A percentile compares a stretch with the other conserved stretches of the same genome.
Conservation (phyloP, 441 rosid species). For the Rhodomyrtus psidioides region DNA sequence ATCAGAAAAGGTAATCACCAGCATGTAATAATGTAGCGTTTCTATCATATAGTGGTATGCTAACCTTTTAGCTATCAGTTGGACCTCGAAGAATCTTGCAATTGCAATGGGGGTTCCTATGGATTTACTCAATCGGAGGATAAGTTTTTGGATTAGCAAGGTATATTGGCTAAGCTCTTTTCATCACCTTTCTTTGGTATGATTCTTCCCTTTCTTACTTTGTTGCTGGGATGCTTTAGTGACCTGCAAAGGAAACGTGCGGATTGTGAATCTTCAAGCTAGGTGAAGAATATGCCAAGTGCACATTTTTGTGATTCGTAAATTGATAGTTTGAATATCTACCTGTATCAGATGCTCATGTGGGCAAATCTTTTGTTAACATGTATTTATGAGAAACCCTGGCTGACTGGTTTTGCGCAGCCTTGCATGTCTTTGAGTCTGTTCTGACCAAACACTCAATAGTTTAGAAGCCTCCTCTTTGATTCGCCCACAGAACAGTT, state of each 20-base stretch:
- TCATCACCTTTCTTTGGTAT: neutral
- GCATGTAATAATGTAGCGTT: neutral
- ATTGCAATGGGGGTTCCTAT: slow-evolving; percentile 59
- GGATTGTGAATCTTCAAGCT: neutral
- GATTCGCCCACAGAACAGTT: neutral
- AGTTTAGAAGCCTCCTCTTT: neutral
- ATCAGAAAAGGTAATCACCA: slow-evolving; percentile 53
- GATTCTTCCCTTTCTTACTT: neutral
- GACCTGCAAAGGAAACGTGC: neutral
- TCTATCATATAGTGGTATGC: neutral
- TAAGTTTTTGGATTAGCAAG: slow-evolving; percentile 91
- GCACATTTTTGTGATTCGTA: neutral
- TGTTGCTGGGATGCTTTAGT: neutral
- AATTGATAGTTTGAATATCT: neutral
- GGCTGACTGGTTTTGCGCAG: neutral
- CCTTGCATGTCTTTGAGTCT: neutral
- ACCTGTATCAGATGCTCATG: neutral
- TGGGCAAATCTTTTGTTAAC: neutral
- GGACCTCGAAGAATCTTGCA: slow-evolving; percentile 78
- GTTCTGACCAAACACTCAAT: neutral
- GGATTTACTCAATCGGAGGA: slow-evolving; percentile 66
- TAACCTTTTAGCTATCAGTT: slow-evolving; percentile 40
- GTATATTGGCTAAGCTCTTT: slow-evolving; percentile 17
- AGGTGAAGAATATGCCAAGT: neutral
- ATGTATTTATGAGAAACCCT: neutral